Conservation (phyloP, 768 basidiomycete species). For the Austroboletus festivus region DNA sequence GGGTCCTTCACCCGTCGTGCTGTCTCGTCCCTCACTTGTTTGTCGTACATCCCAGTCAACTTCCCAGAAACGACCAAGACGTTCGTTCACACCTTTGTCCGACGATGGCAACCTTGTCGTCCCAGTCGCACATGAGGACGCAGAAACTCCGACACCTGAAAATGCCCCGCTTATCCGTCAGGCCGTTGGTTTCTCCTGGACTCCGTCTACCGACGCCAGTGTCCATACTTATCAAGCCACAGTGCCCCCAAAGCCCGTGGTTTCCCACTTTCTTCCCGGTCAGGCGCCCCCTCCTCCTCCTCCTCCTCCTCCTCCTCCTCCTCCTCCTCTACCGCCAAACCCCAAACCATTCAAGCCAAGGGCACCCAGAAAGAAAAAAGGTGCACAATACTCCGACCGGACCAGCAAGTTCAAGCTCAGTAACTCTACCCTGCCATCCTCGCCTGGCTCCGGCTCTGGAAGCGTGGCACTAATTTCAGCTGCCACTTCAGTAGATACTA, state of each 20-base stretch:
- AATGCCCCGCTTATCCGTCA: slow-evolving; percentile 53
- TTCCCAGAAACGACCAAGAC: slow-evolving; percentile 39
- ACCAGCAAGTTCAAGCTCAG: slow-evolving; percentile 48
- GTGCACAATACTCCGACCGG: slow-evolving; percentile 42
- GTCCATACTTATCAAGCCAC: slow-evolving; percentile 31
- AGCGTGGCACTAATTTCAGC: slow-evolving; percentile 33
- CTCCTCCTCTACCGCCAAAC: slow-evolving; percentile 19
- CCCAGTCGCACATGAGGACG: slow-evolving; percentile 36
- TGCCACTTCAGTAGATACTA: slow-evolving; percentile 5
- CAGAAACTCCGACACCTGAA: slow-evolving; percentile 46
- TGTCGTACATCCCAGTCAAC: too few species aligned
- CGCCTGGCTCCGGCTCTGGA: slow-evolving; percentile 33
- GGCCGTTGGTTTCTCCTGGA: slow-evolving; percentile 51
- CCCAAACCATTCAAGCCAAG: slow-evolving; percentile 27
- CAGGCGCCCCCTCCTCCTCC: slow-evolving; percentile 34
- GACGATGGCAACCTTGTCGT: slow-evolving; percentile 47
- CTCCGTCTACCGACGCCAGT: slow-evolving; percentile 25
- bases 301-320: slow-evolving; percentile 17
- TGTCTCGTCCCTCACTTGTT: background rate
- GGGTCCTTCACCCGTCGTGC: slow-evolving; percentile 17
- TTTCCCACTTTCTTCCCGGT: slow-evolving; percentile 50
- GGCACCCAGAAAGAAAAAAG: slow-evolving; percentile 32
- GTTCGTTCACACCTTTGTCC: slow-evolving; percentile 50
- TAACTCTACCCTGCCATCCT: slow-evolving; percentile 19
- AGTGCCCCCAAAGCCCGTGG: slow-evolving; percentile 18